Conservation (phyloP, 2,329 filamentous ascomycete genomes). For the Monosporascus sp. region DNA sequence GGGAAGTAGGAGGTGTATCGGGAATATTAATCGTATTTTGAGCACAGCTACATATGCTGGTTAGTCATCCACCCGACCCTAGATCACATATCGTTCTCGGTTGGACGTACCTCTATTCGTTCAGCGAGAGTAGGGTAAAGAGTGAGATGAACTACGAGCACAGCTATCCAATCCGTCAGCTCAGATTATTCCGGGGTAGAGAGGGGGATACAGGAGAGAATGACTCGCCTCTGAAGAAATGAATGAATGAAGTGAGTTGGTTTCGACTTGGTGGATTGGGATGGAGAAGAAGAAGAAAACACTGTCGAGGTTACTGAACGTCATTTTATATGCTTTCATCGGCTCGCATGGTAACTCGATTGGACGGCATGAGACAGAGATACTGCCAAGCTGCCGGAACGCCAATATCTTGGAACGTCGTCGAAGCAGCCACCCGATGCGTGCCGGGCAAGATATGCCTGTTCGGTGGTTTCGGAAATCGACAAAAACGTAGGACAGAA, state of each 20-base stretch:
- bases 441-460: slow-evolving; percentile 32
- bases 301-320: slow-evolving; percentile 13
- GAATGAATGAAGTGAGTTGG: slow-evolving; percentile 34
- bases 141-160: slow-evolving; percentile 43
- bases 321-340: slow-evolving; percentile 33
- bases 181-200: slow-evolving; percentile 1
- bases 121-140: slow-evolving; percentile 33
- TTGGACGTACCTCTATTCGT: slow-evolving; percentile 31
- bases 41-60: slow-evolving; percentile 37
- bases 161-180: slow-evolving; percentile 32
- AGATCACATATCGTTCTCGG: not conserved
- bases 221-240: slow-evolving; percentile 40
- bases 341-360: slow-evolving; percentile 13
- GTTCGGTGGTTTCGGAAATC: slow-evolving; percentile 1
- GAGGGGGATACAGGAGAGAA: not conserved
- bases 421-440: slow-evolving; percentile 32
- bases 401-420: slow-evolving; percentile 32
- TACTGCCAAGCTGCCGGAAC: slow-evolving; percentile 20
- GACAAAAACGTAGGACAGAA: not conserved
- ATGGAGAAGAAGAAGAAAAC: slow-evolving; percentile 25
- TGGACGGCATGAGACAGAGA: slow-evolving; percentile 18
- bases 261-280: slow-evolving; percentile 29
- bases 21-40: slow-evolving; percentile 29
- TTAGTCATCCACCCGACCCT: slow-evolving; percentile 9
- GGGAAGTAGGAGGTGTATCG: slow-evolving; percentile 20